These are phyloP conservation scores for Trametes versicolor DNA, from an alignment of 1,284 basidiomycete genomes.

Conservation along the genomic window DNA sequence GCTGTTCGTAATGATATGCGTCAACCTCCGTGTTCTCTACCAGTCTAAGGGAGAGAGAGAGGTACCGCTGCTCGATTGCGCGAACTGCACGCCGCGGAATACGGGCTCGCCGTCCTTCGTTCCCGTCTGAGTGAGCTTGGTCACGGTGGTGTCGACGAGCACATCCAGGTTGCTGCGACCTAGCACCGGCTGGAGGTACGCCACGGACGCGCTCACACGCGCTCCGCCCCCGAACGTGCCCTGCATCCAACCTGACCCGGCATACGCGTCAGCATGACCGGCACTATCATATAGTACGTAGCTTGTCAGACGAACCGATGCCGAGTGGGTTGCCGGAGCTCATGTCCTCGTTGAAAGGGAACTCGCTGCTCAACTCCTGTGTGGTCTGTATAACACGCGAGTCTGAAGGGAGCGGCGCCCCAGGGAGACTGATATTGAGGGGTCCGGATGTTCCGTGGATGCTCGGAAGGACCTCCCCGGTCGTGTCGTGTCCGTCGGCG, in stretches of 20 bases:
- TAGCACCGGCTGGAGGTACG: conserved; percentile 46
- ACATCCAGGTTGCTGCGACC: conserved; percentile 53
- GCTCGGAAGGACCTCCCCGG: conserved; percentile 26
- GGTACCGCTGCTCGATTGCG: conserved; percentile 36
- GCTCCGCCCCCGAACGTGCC: conserved; percentile 37
- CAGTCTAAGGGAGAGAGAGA: not conserved
- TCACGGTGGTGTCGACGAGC: conserved; percentile 52
- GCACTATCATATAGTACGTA: not conserved
- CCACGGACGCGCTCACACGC: conserved; percentile 43
- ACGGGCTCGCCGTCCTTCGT: conserved; percentile 31
- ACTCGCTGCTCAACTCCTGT: conserved; percentile 43
- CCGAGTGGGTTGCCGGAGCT: conserved; percentile 50
- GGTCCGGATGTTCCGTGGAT: conserved; percentile 36
- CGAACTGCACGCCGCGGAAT: conserved; percentile 48
- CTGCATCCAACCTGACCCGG: conserved; percentile 49
- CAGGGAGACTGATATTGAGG: conserved; percentile 43
- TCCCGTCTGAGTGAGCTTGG: conserved; percentile 46
- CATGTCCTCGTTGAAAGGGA: conserved; percentile 51
- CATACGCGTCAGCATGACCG: not conserved
- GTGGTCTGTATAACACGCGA: conserved; percentile 46
- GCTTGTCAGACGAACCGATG: conserved; percentile 42
- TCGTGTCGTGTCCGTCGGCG: conserved; percentile 31
- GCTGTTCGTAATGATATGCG: conserved; percentile 15
- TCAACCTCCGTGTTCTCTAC: too few species aligned
- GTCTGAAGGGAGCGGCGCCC: conserved; percentile 46